Conservation (phyloP, 2,329 filamentous ascomycete genomes). For the Chlorencoelia australis region DNA sequence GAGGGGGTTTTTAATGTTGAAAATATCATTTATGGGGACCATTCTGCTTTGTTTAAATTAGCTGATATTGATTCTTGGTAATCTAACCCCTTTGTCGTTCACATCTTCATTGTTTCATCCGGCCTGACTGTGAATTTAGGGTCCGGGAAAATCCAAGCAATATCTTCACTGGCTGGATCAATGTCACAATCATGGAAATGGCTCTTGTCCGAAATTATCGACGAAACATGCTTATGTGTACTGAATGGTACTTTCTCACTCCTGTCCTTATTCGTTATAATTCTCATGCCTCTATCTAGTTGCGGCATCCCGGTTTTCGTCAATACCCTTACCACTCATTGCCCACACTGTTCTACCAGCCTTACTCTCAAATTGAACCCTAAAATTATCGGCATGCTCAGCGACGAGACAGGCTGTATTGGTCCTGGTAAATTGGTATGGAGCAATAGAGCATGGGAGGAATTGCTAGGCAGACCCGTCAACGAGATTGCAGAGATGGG, state of each 20-base stretch:
- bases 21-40: conserved; percentile 25
- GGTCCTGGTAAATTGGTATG: conserved; percentile 42
- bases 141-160: conserved; percentile 26
- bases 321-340: conserved; percentile 33
- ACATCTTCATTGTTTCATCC: neutral
- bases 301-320: conserved; percentile 45
- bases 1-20: conserved; percentile 31
- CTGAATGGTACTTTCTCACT: conserved; percentile 30
- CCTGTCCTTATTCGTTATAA: neutral
- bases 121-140: conserved; percentile 7
- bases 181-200: conserved; percentile 22
- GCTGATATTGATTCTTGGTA: conserved; percentile 34
- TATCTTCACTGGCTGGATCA: conserved; percentile 33
- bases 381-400: conserved; percentile 30
- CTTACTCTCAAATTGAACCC: conserved; percentile 31
- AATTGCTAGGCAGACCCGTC: conserved; percentile 36
- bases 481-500: conserved; percentile 31
- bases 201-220: conserved; percentile 18
- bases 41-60: conserved; percentile 31
- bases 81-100: neutral
- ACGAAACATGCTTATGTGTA: conserved; percentile 30
- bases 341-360: conserved; percentile 30
- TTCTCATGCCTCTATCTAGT: conserved; percentile 22
- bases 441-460: conserved; percentile 41
- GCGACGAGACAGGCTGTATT: conserved; percentile 47